These are phyloP conservation scores for Thielaviopsis musarum DNA, from an alignment of 2,329 filamentous ascomycete genomes.

Conservation along the genomic window DNA sequence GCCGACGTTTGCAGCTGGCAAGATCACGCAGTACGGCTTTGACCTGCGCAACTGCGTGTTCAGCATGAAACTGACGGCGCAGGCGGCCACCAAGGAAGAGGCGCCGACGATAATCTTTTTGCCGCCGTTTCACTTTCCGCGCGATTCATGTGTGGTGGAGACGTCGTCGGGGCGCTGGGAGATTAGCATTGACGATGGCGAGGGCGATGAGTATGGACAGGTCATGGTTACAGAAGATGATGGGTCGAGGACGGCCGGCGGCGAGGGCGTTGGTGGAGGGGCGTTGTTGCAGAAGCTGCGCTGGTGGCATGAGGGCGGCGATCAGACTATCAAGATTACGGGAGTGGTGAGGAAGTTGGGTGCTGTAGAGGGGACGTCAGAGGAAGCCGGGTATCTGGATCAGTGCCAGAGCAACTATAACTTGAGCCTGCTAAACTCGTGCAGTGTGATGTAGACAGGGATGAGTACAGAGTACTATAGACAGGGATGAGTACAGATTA, in stretches of 20 bases:
- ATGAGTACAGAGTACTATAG: neutral
- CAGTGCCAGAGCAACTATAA: constrained; percentile 37
- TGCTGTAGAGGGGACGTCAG: constrained; percentile 32
- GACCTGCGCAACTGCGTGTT: constrained; percentile 69
- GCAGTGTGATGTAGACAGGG: constrained; percentile 31
- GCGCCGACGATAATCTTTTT: constrained; percentile 69
- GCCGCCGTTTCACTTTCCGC: constrained; percentile 84
- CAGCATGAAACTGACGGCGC: constrained; percentile 48
- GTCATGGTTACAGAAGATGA: neutral
- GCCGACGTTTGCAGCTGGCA: constrained; percentile 58
- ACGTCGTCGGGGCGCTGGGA: constrained; percentile 82
- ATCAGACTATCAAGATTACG: constrained; percentile 61
- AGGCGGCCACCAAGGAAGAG: constrained; percentile 30
- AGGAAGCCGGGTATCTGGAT: constrained; percentile 67
- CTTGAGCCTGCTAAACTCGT: constrained; percentile 25
- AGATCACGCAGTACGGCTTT: constrained; percentile 57
- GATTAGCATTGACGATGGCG: constrained; percentile 50
- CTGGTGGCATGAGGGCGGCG: constrained; percentile 87
- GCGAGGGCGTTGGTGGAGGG: constrained; percentile 31
- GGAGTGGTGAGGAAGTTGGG: constrained; percentile 48
- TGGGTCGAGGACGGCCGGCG: neutral
- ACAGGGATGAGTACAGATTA: too few relatives aligned
- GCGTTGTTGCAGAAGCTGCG: constrained; percentile 57
- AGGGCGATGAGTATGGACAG: constrained; percentile 6
- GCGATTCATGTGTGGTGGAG: constrained; percentile 51